phyloP scores from a whole-genome alignment of 225 moss, liverwort and hornwort genomes.

The Thuidium tamariscinum region DNA sequence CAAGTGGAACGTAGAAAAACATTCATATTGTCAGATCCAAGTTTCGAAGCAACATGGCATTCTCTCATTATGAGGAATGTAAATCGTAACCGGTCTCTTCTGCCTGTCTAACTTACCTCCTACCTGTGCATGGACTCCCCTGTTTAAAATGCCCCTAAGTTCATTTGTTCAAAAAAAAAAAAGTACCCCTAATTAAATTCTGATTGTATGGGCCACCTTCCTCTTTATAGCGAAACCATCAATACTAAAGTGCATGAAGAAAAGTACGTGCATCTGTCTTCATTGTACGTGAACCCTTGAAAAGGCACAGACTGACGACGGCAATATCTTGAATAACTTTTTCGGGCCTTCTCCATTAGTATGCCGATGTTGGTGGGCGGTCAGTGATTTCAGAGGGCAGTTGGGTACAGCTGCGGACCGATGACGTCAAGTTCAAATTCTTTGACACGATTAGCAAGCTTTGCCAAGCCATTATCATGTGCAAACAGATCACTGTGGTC shows the following conservation, averaged over 20 bases:
- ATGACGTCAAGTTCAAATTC: constrained; percentile 20
- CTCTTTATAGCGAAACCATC: no score
- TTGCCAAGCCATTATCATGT: constrained; percentile 22
- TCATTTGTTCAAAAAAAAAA: no score
- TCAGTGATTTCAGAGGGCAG: background rate
- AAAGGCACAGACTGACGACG: background rate
- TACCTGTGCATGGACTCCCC: background rate
- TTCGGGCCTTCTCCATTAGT: no score
- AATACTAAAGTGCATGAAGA: background rate
- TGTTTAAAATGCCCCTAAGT: no score
- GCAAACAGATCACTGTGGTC: constrained; percentile 23
- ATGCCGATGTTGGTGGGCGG: background rate
- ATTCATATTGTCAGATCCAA: background rate
- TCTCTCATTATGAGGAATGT: background rate
- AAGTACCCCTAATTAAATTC: background rate
- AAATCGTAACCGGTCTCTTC: no score
- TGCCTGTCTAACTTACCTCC: background rate
- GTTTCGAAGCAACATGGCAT: background rate
- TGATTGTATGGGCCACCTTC: no score
- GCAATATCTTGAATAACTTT: background rate
- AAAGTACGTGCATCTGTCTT: background rate
- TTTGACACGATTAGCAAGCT: constrained; percentile 11
- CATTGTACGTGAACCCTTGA: background rate
- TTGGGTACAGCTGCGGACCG: background rate
- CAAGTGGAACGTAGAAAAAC: background rate